Base-by-base conservation (phyloP, 1,284 basidiomycete genomes). In the Agroathelia rolfsii region DNA sequence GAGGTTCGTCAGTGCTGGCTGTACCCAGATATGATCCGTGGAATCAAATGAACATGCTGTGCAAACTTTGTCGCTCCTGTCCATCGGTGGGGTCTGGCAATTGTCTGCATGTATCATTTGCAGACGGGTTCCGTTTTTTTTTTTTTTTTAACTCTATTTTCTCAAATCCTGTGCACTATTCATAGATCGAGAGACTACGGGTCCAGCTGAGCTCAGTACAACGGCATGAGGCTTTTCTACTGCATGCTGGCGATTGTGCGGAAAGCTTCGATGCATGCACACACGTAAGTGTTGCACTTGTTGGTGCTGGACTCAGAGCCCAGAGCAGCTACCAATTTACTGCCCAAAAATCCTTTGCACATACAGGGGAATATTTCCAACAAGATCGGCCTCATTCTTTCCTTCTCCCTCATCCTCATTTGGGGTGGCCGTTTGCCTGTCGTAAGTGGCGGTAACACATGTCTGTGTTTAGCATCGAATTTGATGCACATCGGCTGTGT, bases 191-290 rank as follows among this genome's bases (percentile, higher is more conserved):
- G 53, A 70, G 87, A 5, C 68, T 96, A 34, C 69, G 87, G 30
- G 63, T 76, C 47, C 85, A 94, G 46, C 66, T 96, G 13, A 64
- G 69, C 12, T 72, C 74, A 30, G 90, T 94, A 4, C 84, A 93
- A 38, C 65, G 66, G n/a, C 83, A 85, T 42, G 76, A 92, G 49
- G 90, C 90, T 0, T 98, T 98, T 59, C 67, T 98, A 18, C 71
- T 98, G 1, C 94, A 98, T 45, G 92, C 93, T 2, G 95, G 94
- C 7, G 95, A 98, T 53, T 98, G 93, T 48, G 94, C 93, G 14
- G 93, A 94, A 56, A 83, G 85, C 51, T 93, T 94, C 48, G 83
- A 88, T 45, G 86, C 87, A 1, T 92, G 88, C 52, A 90, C 87
- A 0, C 73, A 85, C 46, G 87, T 87, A 50, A 43, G 73, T 55